Evolutionary conservation across 139 green algal species (phyloP).

Genomic region (Choricystis sp.): DNA sequence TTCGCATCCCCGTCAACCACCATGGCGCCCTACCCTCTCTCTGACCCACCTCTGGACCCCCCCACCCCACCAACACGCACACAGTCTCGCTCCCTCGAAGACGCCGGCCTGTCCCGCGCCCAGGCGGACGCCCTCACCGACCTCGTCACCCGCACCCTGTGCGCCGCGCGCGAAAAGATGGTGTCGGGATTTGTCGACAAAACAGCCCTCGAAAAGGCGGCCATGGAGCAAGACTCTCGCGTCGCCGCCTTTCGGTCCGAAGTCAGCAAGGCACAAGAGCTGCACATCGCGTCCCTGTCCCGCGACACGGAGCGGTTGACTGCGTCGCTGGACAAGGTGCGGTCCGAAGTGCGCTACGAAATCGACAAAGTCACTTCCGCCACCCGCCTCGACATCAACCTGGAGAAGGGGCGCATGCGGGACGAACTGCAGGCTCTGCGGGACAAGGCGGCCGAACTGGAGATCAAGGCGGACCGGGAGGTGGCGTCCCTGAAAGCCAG

Average conservation of each 20-base stretch:
- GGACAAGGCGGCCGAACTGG: conserved; percentile 69
- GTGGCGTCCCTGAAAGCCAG: conserved; percentile 63
- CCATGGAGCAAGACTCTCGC: conserved; percentile 47
- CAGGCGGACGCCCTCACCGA: conserved; percentile 45
- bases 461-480: conserved; percentile 70
- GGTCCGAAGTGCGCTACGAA: conserved; percentile 77
- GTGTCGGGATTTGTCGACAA: conserved; percentile 48
- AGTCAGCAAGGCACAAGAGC: conserved; percentile 58
- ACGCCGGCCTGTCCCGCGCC: conserved; percentile 26
- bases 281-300: conserved; percentile 31
- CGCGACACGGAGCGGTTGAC: conserved; percentile 71
- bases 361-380: conserved; percentile 85
- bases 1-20: too few relatives aligned
- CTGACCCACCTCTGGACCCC: not conserved
- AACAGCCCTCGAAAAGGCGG: conserved; percentile 44
- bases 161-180: conserved; percentile 43
- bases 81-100: conserved; percentile 29
- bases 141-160: conserved; percentile 51
- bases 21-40: too few relatives aligned
- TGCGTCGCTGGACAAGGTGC: conserved; percentile 71
- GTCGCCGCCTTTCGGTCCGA: conserved; percentile 59
- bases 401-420: conserved; percentile 86
- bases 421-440: conserved; percentile 66
- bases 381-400: conserved; percentile 83
- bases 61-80: not conserved